Conservation (phyloP, 352 stramenopile species). For the Lagenidium giganteum region DNA sequence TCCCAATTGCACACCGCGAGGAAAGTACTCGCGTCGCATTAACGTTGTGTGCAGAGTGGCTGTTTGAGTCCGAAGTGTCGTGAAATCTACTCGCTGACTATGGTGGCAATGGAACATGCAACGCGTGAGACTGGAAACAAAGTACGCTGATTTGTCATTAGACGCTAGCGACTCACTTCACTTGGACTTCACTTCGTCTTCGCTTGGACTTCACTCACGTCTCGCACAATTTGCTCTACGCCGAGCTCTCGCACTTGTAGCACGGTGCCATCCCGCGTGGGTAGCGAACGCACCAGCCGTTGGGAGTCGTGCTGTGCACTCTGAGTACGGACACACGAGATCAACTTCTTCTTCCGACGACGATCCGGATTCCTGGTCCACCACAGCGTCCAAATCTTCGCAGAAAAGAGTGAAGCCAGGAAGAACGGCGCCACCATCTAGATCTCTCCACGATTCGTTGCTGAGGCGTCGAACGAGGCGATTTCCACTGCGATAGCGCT, state of each 20-base stretch:
- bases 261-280: constrained; percentile 4
- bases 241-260: neutral
- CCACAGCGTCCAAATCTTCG: neutral
- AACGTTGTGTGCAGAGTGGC: too few relatives aligned
- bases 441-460: constrained; percentile 17
- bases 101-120: too few relatives aligned
- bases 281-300: neutral
- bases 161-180: too few relatives aligned
- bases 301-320: neutral
- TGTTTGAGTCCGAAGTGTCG: too few relatives aligned
- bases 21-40: constrained; percentile 17
- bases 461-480: neutral
- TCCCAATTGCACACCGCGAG: constrained; percentile 14
- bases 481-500: constrained; percentile 8
- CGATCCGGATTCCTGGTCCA: neutral
- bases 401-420: constrained; percentile 11
- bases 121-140: too few relatives aligned
- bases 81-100: too few relatives aligned
- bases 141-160: too few relatives aligned
- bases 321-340: neutral
- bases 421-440: constrained; percentile 19
- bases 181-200: too few relatives aligned
- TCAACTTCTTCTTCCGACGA: constrained; percentile 10
- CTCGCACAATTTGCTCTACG: neutral
- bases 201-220: neutral